Base-by-base conservation (phyloP, 2,329 filamentous ascomycete genomes). In the Xylaria sp. region DNA sequence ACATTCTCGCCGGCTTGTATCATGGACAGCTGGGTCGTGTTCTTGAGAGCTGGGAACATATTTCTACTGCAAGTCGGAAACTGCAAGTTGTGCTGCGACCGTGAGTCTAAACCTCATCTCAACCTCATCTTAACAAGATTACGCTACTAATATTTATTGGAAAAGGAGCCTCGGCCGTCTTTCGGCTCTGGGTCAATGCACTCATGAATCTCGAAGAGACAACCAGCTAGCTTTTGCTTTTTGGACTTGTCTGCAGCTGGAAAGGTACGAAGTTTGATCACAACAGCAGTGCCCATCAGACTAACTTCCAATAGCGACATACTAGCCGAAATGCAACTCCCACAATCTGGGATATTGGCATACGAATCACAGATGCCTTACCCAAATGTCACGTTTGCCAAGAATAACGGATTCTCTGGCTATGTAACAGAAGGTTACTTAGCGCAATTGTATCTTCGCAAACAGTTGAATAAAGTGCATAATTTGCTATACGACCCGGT, bases 231-330 rank as follows among this genome's bases (percentile, higher is more conserved):
- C 90, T 13, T 84, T 96, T 68, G 90, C 92, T 0, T 97, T 93
- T 71, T 98, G 94, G 94, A 95, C 93, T 7, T 96, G 92, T 73
- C 80, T 97, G 65, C 94, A 98, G 72, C 82, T 98, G 10, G 94
- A 98, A 76, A 97, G 89, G 90, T 92, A 75, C 68, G 15, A 4
- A 4, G 2, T 46, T 21, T 23, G 31, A 23, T 43, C 31, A 6
- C 27, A 41, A 46, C 54, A 40, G 27, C 23, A 47, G 11, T 11
- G 9, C 25, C 17, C 25, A n/a, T 54, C 25, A 67, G 61, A 64
- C 62, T 71, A 55, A 69, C 61, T 54, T 55, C 66, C 27, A n/a
- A 21, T 15, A 93, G 93, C 75, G 94, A 98, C 74, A 92, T 98
- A 46, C 84, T 97, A 47, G 95, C 95, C 3, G 95, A 99, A 76